phyloP scores from a whole-genome alignment of 345 rosid species.

The Eucalyptus melliodora region DNA sequence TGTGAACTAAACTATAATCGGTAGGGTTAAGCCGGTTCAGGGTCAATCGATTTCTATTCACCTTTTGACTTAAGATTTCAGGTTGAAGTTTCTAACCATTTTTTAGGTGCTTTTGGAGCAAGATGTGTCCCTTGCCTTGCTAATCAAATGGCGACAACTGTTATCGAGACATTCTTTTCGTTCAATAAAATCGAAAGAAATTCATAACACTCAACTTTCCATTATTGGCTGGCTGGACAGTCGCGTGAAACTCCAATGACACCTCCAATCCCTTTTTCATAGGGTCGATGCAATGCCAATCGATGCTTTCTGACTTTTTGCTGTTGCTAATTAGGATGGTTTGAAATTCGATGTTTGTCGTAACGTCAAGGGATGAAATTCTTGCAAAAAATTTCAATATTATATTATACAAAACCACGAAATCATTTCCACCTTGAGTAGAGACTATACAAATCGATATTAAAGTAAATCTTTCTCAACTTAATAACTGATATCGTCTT shows the following conservation, averaged over 20 bases:
- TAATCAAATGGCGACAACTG: neutral
- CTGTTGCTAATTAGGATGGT: neutral
- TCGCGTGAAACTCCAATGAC: neutral
- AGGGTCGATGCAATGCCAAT: neutral
- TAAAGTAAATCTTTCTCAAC: neutral
- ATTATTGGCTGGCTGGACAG: neutral
- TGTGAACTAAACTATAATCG: accelerated
- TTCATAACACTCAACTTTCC: neutral
- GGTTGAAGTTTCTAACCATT: neutral
- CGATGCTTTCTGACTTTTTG: neutral
- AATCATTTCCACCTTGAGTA: neutral
- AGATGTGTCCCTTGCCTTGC: neutral
- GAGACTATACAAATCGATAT: neutral
- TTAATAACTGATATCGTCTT: neutral
- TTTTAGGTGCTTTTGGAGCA: neutral
- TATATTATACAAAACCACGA: neutral
- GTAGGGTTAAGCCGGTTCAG: too few species aligned
- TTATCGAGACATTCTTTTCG: neutral
- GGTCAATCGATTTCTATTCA: neutral
- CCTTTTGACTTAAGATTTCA: neutral
- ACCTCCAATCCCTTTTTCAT: neutral
- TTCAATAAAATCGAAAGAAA: neutral
- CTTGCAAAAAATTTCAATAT: neutral
- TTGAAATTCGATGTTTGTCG: neutral
- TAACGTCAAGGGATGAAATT: neutral